These are phyloP conservation scores for Craterostigma plantagineum DNA, from an alignment of 257 asterid species.

Conservation along the genomic window DNA sequence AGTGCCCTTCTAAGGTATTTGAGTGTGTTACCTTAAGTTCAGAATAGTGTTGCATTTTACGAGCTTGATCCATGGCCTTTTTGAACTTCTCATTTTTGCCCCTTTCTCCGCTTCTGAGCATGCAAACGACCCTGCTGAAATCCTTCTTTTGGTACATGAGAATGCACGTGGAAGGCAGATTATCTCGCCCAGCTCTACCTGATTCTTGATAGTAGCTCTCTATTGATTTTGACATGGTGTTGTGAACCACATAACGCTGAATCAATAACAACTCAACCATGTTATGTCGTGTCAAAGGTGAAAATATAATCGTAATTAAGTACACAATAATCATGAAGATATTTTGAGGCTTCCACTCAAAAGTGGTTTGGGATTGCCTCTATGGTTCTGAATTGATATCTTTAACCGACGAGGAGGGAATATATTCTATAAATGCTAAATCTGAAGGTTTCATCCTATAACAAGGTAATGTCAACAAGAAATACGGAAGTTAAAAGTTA, in stretches of 20 bases:
- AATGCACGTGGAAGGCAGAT: constrained; percentile 49
- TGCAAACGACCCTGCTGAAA: constrained; percentile 83
- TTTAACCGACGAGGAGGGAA: too few relatives aligned
- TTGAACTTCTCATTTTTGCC: constrained; percentile 55
- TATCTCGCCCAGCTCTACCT: constrained; percentile 95
- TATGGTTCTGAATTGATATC: too few relatives aligned
- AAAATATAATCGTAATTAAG: too few relatives aligned
- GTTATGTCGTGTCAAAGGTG: too few relatives aligned
- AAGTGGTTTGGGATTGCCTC: too few relatives aligned
- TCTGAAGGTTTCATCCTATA: neutral
- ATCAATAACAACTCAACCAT: too few relatives aligned
- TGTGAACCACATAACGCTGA: constrained; percentile 91
- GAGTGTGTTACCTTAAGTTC: constrained; percentile 83
- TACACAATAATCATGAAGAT: too few relatives aligned
- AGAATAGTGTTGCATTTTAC: constrained; percentile 78
- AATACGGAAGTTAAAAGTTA: constrained; percentile 4
- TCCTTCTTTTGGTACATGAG: constrained; percentile 83
- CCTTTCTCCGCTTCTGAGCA: constrained; percentile 73
- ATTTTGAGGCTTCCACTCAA: too few relatives aligned
- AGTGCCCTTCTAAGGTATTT: neutral
- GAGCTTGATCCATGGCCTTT: constrained; percentile 79
- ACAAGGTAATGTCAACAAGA: neutral
- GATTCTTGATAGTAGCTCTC: constrained; percentile 99
- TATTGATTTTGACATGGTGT: constrained; percentile 84
- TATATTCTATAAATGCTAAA: too few relatives aligned